A percentile compares a stretch with the other conserved stretches of the same genome.
These are phyloP conservation scores for Vanrija sp. DNA, from an alignment of 1,284 basidiomycete species.

Conservation along the genomic window DNA sequence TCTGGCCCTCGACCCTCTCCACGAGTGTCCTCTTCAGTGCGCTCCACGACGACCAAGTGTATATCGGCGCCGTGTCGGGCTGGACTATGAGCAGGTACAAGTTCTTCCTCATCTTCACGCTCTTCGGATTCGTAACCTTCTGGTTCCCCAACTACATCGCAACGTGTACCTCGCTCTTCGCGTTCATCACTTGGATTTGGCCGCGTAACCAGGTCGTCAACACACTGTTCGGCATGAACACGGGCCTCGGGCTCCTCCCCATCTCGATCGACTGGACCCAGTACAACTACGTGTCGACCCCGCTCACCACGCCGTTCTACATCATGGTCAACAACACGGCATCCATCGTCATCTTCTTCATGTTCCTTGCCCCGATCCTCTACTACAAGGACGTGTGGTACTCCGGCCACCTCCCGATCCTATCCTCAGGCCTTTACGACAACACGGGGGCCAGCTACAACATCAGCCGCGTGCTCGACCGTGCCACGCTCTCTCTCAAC, in stretches of 20 bases:
- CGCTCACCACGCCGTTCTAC: slow-evolving; percentile 4
- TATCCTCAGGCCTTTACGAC: slow-evolving; percentile 46
- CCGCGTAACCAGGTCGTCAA: slow-evolving; percentile 26
- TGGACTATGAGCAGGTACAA: not conserved
- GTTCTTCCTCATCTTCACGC: not conserved
- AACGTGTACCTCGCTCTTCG: slow-evolving; percentile 54
- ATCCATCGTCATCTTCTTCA: not conserved
- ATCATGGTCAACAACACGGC: not conserved
- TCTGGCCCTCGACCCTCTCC: slow-evolving; percentile 48
- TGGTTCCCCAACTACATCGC: slow-evolving; percentile 41
- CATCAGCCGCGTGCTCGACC: slow-evolving; percentile 32
- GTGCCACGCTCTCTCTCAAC: slow-evolving; percentile 19
- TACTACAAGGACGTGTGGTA: slow-evolving; percentile 52
- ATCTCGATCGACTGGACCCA: slow-evolving; percentile 22
- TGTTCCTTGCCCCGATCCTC: slow-evolving; percentile 48
- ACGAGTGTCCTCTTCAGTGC: slow-evolving; percentile 49
- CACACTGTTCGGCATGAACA: slow-evolving; percentile 5
- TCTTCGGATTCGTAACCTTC: slow-evolving; percentile 18
- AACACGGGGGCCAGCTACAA: slow-evolving; percentile 48
- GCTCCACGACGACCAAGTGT: slow-evolving; percentile 43
- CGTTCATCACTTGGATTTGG: slow-evolving; percentile 58
- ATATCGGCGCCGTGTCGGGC: too few species aligned
- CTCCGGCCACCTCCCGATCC: slow-evolving; percentile 41
- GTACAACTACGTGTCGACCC: not conserved
- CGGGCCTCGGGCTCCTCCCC: slow-evolving; percentile 13